phyloP scores from a whole-genome alignment of 1,284 basidiomycete genomes.

The Tremellales sp. region DNA sequence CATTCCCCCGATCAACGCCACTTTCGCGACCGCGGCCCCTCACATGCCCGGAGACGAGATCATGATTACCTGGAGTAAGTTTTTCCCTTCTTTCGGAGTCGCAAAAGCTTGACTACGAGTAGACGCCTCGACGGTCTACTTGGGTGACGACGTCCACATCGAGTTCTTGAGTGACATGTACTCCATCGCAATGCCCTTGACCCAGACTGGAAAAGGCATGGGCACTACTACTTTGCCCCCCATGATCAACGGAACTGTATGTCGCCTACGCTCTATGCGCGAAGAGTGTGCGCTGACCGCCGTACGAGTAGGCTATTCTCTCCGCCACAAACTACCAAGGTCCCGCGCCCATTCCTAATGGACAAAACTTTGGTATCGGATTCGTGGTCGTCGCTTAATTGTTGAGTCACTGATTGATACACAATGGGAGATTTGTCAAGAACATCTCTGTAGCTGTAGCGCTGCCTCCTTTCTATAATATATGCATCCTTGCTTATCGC shows the following conservation, averaged over 20 bases:
- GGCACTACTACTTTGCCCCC: slow-evolving; percentile 16
- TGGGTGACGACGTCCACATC: slow-evolving; percentile 17
- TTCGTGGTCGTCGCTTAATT: slow-evolving; percentile 7
- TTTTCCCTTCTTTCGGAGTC: background rate
- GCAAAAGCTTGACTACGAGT: no score
- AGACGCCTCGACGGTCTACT: slow-evolving; percentile 12
- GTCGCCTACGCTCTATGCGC: background rate
- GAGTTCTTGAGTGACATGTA: slow-evolving; percentile 16
- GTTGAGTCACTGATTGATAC: no score
- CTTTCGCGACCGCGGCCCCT: slow-evolving; percentile 12
- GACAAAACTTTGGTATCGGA: slow-evolving; percentile 15
- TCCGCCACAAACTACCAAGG: slow-evolving; percentile 18
- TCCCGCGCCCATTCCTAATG: slow-evolving; percentile 12
- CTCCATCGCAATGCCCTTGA: slow-evolving; percentile 12
- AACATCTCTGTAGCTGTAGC: no score
- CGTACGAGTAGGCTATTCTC: slow-evolving; percentile 7
- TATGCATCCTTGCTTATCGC: no score
- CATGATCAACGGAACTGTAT: slow-evolving; percentile 17
- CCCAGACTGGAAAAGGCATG: slow-evolving; percentile 11
- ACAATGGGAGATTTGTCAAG: no score
- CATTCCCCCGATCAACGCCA: slow-evolving; percentile 18
- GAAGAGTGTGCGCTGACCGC: background rate
- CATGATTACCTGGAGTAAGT: slow-evolving; percentile 16
- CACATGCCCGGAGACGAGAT: slow-evolving; percentile 15
- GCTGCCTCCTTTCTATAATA: no score